Conservation (phyloP, 2,329 filamentous ascomycete species). For the Myriosclerotinia scirpicola region DNA sequence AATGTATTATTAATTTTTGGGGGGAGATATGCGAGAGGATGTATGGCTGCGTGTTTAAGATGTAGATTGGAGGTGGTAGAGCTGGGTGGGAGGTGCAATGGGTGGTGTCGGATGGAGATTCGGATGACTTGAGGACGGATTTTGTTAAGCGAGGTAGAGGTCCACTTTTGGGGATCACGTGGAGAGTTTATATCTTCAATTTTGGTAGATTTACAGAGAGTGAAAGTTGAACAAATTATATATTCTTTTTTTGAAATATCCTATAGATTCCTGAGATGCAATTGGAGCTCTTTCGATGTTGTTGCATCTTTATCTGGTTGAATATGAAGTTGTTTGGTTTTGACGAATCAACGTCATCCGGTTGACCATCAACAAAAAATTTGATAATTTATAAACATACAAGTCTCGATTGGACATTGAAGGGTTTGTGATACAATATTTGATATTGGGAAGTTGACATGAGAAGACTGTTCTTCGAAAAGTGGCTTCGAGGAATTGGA, state of each 20-base stretch:
- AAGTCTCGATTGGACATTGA: conserved; percentile 7
- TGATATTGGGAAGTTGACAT: background rate
- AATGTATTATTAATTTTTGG: background rate
- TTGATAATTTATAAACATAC: conserved; percentile 19
- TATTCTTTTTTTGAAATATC: background rate
- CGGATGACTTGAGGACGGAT: conserved; percentile 21
- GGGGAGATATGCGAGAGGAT: conserved; percentile 19
- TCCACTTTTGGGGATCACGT: conserved; percentile 23
- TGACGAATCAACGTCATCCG: conserved; percentile 20
- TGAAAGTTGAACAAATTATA: background rate
- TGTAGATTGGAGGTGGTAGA: conserved; percentile 18
- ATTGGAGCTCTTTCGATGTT: conserved; percentile 9
- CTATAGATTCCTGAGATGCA: background rate
- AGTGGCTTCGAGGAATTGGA: background rate
- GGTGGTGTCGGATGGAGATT: conserved; percentile 14
- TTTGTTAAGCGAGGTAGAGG: conserved; percentile 25
- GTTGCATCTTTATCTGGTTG: conserved; percentile 9
- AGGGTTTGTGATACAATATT: background rate
- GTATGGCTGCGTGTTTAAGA: conserved; percentile 2
- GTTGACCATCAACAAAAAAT: background rate
- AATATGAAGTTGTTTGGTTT: background rate
- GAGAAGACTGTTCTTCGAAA: background rate
- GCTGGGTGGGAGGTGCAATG: background rate
- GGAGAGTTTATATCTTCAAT: conserved; percentile 2
- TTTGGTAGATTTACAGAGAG: background rate